Percentiles rank a stretch among this genome's conserved stretches.
These are phyloP conservation scores for Wickerhamomyces canadensis DNA, from an alignment of 805 yeast species.

Conservation along the genomic window DNA sequence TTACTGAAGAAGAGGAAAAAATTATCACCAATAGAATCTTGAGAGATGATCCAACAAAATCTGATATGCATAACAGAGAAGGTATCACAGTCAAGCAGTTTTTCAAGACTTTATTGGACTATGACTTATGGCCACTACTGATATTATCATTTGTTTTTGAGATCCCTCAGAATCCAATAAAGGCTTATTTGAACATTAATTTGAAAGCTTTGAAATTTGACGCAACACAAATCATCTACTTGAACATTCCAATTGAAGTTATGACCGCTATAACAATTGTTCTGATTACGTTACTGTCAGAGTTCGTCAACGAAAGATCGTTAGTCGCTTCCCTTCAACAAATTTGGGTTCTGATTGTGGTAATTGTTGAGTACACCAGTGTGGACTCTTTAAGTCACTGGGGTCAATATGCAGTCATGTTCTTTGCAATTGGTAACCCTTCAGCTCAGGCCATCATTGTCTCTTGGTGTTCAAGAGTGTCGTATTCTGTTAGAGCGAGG, in stretches of 20 bases:
- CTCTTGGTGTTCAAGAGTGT: conserved; percentile 55
- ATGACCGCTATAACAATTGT: conserved; percentile 33
- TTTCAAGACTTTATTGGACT: conserved; percentile 39
- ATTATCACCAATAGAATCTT: conserved; percentile 54
- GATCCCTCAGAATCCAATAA: conserved; percentile 29
- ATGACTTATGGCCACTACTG: conserved; percentile 53
- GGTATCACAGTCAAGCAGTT: conserved; percentile 37
- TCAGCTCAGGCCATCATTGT: conserved; percentile 49
- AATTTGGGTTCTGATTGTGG: conserved; percentile 28
- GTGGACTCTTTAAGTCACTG: conserved; percentile 33
- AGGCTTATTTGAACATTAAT: conserved; percentile 41
- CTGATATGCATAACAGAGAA: conserved; percentile 61
- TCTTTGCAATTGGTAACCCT: conserved; percentile 30
- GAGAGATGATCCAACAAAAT: conserved; percentile 60
- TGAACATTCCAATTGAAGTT: conserved; percentile 44
- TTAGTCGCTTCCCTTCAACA: conserved; percentile 23
- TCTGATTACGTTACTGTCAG: conserved; percentile 32
- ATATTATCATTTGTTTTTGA: conserved; percentile 39
- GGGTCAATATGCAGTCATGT: conserved; percentile 31
- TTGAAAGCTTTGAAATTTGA: conserved; percentile 44
- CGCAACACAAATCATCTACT: conserved; percentile 43
- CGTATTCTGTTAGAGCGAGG: conserved; percentile 54
- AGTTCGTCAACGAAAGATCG: conserved; percentile 28
- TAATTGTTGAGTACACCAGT: conserved; percentile 32
- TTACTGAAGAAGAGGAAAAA: conserved; percentile 47